Percentiles rank a stretch among this genome's conserved stretches.
Conservation (phyloP, 306 rosid genomes). For the Malus asiatica region DNA sequence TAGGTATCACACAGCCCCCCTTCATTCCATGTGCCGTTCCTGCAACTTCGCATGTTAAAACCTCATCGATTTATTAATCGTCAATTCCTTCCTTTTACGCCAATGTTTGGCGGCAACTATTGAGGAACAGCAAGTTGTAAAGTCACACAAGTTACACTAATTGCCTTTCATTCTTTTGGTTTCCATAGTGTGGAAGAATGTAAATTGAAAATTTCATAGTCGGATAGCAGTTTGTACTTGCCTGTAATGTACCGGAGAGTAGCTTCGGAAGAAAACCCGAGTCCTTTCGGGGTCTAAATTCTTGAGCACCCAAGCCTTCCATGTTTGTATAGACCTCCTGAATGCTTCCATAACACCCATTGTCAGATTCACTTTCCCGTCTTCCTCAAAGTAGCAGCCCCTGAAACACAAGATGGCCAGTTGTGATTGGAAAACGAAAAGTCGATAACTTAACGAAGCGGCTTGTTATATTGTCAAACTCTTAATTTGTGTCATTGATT, state of each 20-base stretch:
- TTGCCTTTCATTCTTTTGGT: background rate
- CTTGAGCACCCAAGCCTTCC: conserved; percentile 63
- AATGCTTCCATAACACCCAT: conserved; percentile 71
- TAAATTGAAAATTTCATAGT: background rate
- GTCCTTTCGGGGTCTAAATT: conserved; percentile 42
- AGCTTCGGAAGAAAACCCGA: conserved; percentile 70
- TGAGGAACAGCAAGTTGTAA: background rate
- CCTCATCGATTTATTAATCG: background rate
- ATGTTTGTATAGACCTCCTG: conserved; percentile 56
- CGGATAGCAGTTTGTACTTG: conserved; percentile 16
- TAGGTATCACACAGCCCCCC: conserved; percentile 59
- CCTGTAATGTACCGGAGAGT: conserved; percentile 79
- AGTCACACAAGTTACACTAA: background rate
- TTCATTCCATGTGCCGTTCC: conserved; percentile 74
- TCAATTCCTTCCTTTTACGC: background rate
- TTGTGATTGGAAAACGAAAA: background rate
- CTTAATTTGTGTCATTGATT: too few relatives aligned
- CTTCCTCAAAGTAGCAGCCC: conserved; percentile 71
- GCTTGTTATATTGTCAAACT: background rate
- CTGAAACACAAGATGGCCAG: conserved; percentile 29
- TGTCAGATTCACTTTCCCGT: conserved; percentile 39
- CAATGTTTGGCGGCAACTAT: background rate
- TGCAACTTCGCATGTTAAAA: conserved; percentile 31
- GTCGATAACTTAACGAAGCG: background rate
- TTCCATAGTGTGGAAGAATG: background rate